Evolutionary conservation across 2,329 filamentous ascomycete genomes (phyloP).

Genomic region (Botrytis galanthina): DNA sequence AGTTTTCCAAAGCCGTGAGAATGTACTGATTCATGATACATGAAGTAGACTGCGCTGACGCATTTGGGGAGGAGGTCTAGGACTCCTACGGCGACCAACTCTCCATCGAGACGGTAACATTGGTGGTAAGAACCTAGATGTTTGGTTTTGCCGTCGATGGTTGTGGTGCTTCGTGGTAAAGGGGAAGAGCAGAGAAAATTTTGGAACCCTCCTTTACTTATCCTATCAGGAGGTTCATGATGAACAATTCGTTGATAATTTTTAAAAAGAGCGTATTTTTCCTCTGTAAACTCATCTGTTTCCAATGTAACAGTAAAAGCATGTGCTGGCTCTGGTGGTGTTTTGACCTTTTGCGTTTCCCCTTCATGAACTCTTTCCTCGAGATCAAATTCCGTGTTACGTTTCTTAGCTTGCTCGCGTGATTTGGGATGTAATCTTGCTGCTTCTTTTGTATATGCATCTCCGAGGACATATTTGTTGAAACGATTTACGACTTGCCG

Average conservation of each 20-base stretch:
- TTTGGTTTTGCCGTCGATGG: conserved; percentile 51
- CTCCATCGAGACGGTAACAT: conserved; percentile 75
- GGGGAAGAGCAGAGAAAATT: conserved; percentile 74
- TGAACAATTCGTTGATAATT: conserved; percentile 77
- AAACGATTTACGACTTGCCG: conserved; percentile 74
- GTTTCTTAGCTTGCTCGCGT: conserved; percentile 61
- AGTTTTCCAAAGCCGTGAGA: conserved; percentile 71
- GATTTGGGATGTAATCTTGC: conserved; percentile 64
- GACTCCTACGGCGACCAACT: conserved; percentile 72
- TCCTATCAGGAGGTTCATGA: conserved; percentile 59
- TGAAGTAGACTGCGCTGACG: conserved; percentile 79
- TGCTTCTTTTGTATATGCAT: conserved; percentile 62
- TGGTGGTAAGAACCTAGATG: conserved; percentile 75
- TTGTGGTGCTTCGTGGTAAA: conserved; percentile 47
- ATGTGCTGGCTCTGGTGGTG: conserved; percentile 64
- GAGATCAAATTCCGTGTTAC: conserved; percentile 67
- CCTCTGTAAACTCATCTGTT: conserved; percentile 66
- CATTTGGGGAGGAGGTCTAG: conserved; percentile 73
- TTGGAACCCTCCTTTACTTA: conserved; percentile 61
- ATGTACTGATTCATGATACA: conserved; percentile 75
- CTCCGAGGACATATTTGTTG: conserved; percentile 68
- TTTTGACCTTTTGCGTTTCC: conserved; percentile 49
- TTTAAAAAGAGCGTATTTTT: conserved; percentile 70
- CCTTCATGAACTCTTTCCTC: conserved; percentile 66
- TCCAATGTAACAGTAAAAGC: conserved; percentile 69